Base-by-base conservation (phyloP, 2,329 filamentous ascomycete species). In the Bipolaris sorokiniana region DNA sequence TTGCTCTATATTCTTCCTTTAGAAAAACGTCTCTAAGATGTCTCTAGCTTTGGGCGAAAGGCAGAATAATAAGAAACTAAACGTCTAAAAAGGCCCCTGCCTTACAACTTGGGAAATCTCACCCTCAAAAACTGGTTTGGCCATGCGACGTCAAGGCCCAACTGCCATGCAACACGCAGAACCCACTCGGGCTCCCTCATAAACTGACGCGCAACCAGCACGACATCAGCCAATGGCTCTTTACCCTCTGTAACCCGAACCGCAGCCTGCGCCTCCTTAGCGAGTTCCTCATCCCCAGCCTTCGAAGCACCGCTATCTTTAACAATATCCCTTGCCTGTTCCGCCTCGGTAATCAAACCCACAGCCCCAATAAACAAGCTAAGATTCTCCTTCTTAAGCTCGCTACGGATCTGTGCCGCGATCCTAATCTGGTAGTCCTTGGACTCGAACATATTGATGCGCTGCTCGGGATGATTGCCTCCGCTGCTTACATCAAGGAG, bases 171-270 rank as follows among this genome's bases (percentile, higher is more conserved):
- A 1, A 83, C 81, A 40, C 69, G 80, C 34, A 84, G 59, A 26
- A 84, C 82, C 82, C 82, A 84, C 61, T 83, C 82, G 0, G 82
- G 81, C 69, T 84, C 82, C 7, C 83, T 74, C 76, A 85, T 77
- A 57, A 85, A 84, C 60, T 85, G 82, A 41, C 82, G 75, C 0
- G 79, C 83, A 34, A 85, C 77, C n/a, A 84, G 62, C 22, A 84
- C 74, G 0, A 80, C 79, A 73, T 85, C 82, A 0, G 82, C 79
- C 76, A 75, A 70, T 0, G 71, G 70, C 44, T 72, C 70, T 2
- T 64, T 61, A 0, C 66, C 71, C 36, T 79, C 72, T 0, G 77
- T 79, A 70, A 79, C 73, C 15, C 56, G 50, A 10, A 74, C 58
- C 0, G 70, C 71, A 28, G 70, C 64, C 22, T 67, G 63, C 0